Evolutionary conservation across 352 stramenopile genomes (phyloP), one percentile per base, ranked within the genome.

Genomic region (Phytophthora agathidicida): DNA sequence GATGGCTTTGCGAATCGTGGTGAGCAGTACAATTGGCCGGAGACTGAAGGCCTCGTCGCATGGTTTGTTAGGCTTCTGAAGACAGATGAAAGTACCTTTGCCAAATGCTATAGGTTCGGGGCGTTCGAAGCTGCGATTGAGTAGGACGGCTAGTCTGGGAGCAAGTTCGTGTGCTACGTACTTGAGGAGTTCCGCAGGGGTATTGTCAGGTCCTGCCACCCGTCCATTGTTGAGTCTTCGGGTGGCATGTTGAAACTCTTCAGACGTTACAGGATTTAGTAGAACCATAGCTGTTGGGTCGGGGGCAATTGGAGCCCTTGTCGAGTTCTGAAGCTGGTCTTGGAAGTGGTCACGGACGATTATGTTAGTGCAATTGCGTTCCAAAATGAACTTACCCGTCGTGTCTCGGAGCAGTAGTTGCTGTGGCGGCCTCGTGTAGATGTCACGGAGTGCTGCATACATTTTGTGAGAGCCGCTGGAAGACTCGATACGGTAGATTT

Each of bases 101-200:
- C 35, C 45, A 1, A 52, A 20, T 9, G n/a, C 5, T 28, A 63
- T 10, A 2, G 44, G 22, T 13, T 50, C 17, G 2, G 26, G 44
- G 5, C 16, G 10, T 17, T 28, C 20, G 28, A 56, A 56, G 7
- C 54, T 50, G 14, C 11, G 5, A 28, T 56, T 63, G 3, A 45
- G 0, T 1, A 56, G 14, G 0, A 13, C 14, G 16, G 27, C 0
- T 3, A 63, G 8, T 13, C 14, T 13, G 0, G 24, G 22, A 5
- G 44, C 36, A 1, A 63, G 26, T 7, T 9, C 24, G 1, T 33
- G 20, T 0, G 54, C 22, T 3, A 2, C 43, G 7, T 55, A 63
- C 22, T 54, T 63, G 17, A 63, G 19, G 9, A 55, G 20, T 31
- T 46, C 45, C 3, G 1, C 54, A 0, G 37, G 54, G 4, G 50